A percentile compares a stretch with the other conserved stretches of the same genome.
Conservation (phyloP, 1,139 yeast species). For the Scheffersomyces illinoinensis region DNA sequence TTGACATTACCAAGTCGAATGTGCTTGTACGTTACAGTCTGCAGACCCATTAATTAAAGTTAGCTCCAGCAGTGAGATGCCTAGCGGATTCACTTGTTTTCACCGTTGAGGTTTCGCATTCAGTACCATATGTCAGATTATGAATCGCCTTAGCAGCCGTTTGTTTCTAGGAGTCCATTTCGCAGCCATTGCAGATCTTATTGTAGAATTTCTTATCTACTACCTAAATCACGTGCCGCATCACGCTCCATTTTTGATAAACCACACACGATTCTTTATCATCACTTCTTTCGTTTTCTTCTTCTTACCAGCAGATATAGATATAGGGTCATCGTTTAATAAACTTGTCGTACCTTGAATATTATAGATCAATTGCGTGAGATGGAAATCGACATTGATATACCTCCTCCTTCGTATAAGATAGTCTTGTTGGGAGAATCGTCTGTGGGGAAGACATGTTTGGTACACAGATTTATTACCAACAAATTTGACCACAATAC, state of each 20-base stretch:
- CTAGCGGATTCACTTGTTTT: neutral
- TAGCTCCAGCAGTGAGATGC: neutral
- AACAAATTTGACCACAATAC: conserved; percentile 37
- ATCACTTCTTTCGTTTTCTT: neutral
- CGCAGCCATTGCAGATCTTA: neutral
- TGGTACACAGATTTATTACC: conserved; percentile 44
- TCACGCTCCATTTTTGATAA: neutral
- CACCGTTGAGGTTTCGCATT: neutral
- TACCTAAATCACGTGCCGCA: neutral
- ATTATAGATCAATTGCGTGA: neutral
- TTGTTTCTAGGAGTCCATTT: neutral
- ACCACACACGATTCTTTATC: neutral
- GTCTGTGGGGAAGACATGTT: conserved; percentile 49
- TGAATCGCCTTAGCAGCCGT: too few species aligned
- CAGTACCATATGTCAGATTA: neutral
- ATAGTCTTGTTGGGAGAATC: conserved; percentile 49
- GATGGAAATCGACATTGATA: neutral
- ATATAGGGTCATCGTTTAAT: neutral
- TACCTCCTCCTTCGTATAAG: conserved; percentile 31
- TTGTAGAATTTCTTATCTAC: neutral
- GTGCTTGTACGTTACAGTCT: neutral
- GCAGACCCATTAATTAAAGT: neutral
- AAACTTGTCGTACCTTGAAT: neutral
- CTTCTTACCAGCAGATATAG: neutral
- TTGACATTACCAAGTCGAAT: neutral